These are phyloP conservation scores for Chenopodium berlandieri DNA, from an alignment of 148 eudicot genomes.

Conservation along the genomic window DNA sequence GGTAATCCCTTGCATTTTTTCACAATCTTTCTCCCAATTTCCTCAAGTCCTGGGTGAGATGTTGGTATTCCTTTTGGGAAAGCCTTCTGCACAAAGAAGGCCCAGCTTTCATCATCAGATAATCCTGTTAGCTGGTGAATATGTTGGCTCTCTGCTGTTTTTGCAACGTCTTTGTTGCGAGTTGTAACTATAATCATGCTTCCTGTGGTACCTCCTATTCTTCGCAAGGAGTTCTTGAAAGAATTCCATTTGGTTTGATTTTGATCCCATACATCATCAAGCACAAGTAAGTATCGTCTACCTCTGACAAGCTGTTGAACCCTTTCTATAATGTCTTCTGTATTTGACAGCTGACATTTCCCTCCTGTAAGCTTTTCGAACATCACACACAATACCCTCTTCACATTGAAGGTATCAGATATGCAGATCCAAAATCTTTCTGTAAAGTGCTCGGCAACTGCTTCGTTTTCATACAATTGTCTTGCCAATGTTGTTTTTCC, in stretches of 20 bases:
- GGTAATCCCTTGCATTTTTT: constrained; percentile 30
- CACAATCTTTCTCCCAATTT: constrained; percentile 22
- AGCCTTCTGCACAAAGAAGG: constrained; percentile 26
- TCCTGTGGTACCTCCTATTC: constrained; percentile 24
- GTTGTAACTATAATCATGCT: constrained; percentile 24
- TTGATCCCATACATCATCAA: constrained; percentile 26
- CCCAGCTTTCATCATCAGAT: constrained; percentile 24
- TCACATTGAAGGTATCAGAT: constrained; percentile 20
- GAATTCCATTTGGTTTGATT: constrained; percentile 18
- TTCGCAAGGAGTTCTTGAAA: constrained; percentile 14
- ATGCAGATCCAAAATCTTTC: constrained; percentile 20
- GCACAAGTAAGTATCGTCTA: constrained; percentile 19
- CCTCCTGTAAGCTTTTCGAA: constrained; percentile 19
- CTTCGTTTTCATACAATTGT: constrained; percentile 3
- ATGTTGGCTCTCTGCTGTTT: constrained; percentile 5
- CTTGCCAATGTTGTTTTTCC: constrained; percentile 24
- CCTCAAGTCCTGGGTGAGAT: constrained; percentile 8
- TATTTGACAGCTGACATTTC: constrained; percentile 20
- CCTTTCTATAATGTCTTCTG: constrained; percentile 16
- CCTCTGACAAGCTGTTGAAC: constrained; percentile 16
- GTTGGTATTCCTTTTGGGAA: constrained; percentile 16
- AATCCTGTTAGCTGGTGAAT: constrained; percentile 16
- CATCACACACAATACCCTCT: constrained; percentile 15
- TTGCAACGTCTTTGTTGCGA: constrained; percentile 19
- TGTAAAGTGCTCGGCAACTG: constrained; percentile 1